Evolutionary conservation across 2,329 filamentous ascomycete genomes (phyloP).

Genomic region (Fusarium zealandicum): DNA sequence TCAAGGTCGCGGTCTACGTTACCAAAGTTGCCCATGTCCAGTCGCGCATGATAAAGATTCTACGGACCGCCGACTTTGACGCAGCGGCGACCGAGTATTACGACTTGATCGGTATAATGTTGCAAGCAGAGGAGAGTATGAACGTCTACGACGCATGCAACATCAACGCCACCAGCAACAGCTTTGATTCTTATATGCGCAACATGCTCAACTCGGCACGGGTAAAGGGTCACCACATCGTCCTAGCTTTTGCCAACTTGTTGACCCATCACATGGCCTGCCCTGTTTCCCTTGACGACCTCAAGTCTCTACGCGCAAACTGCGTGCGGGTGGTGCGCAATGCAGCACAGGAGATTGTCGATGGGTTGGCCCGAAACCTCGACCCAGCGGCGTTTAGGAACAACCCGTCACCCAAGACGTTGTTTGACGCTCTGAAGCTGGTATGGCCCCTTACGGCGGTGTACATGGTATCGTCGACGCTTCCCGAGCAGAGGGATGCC

Average conservation of each 20-base stretch:
- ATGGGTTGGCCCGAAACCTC: constrained; percentile 38
- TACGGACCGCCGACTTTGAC: constrained; percentile 40
- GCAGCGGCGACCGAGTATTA: constrained; percentile 41
- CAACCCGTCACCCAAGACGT: constrained; percentile 43
- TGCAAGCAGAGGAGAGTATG: constrained; percentile 37
- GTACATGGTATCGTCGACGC: constrained; percentile 41
- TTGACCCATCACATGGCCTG: constrained; percentile 43
- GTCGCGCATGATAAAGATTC: constrained; percentile 38
- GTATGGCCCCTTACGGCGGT: constrained; percentile 50
- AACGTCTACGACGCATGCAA: constrained; percentile 23
- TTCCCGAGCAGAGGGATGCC: constrained; percentile 38
- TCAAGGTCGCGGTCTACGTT: constrained; percentile 43
- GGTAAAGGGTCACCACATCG: constrained; percentile 47
- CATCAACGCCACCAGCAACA: constrained; percentile 3
- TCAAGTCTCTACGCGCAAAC: constrained; percentile 41
- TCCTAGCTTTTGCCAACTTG: constrained; percentile 47
- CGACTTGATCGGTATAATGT: constrained; percentile 37
- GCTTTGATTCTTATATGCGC: constrained; percentile 43
- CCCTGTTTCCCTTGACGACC: constrained; percentile 34
- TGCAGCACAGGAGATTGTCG: constrained; percentile 43
- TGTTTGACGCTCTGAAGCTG: constrained; percentile 49
- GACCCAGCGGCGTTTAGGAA: constrained; percentile 35
- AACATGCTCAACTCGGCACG: constrained; percentile 45
- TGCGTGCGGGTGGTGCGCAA: constrained; percentile 41
- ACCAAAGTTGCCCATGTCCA: constrained; percentile 40